Percentiles rank a stretch among this genome's conserved stretches.
These are phyloP conservation scores for Calonectria honghensis DNA, from an alignment of 2,329 filamentous ascomycete species.

Conservation along the genomic window DNA sequence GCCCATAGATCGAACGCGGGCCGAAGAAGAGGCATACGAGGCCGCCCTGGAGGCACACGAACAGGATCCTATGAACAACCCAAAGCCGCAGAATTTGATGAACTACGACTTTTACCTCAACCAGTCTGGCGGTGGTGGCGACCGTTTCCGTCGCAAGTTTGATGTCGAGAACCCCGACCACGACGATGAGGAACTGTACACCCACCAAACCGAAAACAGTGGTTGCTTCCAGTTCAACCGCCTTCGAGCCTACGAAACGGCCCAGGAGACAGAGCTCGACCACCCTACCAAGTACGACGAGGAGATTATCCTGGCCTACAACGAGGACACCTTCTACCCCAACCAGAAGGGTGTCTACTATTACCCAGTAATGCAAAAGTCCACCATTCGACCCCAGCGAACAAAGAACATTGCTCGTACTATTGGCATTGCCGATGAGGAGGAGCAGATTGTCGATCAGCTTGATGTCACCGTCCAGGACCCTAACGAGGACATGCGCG, in stretches of 20 bases:
- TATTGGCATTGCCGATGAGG: constrained; percentile 67
- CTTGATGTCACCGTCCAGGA: constrained; percentile 74
- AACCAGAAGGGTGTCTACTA: constrained; percentile 78
- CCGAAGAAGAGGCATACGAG: constrained; percentile 72
- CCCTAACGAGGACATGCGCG: constrained; percentile 71
- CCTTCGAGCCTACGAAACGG: constrained; percentile 79
- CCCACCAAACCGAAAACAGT: constrained; percentile 66
- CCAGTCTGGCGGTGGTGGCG: constrained; percentile 67
- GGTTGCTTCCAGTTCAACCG: constrained; percentile 77
- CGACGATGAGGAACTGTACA: constrained; percentile 73
- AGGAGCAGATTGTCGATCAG: constrained; percentile 73
- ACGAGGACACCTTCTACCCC: constrained; percentile 71
- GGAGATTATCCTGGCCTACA: constrained; percentile 76
- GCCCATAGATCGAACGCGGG: constrained; percentile 73
- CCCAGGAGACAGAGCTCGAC: constrained; percentile 73
- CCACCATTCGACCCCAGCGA: constrained; percentile 77
- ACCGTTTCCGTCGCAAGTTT: constrained; percentile 77
- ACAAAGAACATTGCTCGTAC: constrained; percentile 77
- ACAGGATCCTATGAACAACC: constrained; percentile 73
- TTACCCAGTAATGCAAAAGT: constrained; percentile 81
- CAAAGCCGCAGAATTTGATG: constrained; percentile 74
- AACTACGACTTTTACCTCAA: constrained; percentile 82
- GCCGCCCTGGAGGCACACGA: constrained; percentile 72
- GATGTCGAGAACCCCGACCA: constrained; percentile 74
- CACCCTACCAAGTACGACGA: constrained; percentile 78